Evolutionary conservation across 1,284 basidiomycete species (phyloP).

Genomic region (Leccinum subrobustum): DNA sequence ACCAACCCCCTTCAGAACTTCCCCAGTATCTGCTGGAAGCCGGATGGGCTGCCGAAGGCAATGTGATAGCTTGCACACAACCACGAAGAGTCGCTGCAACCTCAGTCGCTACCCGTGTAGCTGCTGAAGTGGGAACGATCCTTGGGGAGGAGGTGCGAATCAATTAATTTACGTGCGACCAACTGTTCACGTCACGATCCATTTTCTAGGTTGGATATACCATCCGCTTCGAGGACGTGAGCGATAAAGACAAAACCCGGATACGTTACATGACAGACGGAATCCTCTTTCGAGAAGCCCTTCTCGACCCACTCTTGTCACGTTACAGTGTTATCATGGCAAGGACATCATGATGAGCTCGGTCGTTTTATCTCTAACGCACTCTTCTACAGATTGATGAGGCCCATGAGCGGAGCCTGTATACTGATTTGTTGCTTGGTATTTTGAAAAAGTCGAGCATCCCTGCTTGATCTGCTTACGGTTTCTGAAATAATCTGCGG

Average conservation of each 20-base stretch:
- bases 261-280: slow-evolving; percentile 98
- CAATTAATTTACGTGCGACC: background rate
- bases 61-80: slow-evolving; percentile 89
- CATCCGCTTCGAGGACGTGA: slow-evolving; percentile 96
- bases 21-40: slow-evolving; percentile 93
- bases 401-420: slow-evolving; percentile 93
- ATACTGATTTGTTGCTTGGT: slow-evolving; percentile 92
- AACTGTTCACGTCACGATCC: background rate
- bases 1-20: slow-evolving; percentile 58
- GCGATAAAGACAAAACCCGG: slow-evolving; percentile 77
- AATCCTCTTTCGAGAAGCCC: slow-evolving; percentile 93
- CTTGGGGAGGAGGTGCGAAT: slow-evolving; percentile 84
- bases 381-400: slow-evolving; percentile 77
- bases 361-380: slow-evolving; percentile 7
- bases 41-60: slow-evolving; percentile 81
- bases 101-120: slow-evolving; percentile 88
- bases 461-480: background rate
- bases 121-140: slow-evolving; percentile 82
- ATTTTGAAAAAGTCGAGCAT: slow-evolving; percentile 80
- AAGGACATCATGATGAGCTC: slow-evolving; percentile 28
- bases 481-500: slow-evolving; percentile 17
- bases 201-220: slow-evolving; percentile 85
- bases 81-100: slow-evolving; percentile 95
- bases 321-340: slow-evolving; percentile 96
- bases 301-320: slow-evolving; percentile 85